Percentiles rank a stretch among this genome's conserved stretches.
These are phyloP conservation scores for Moesziomyces globuligerus DNA, from an alignment of 1,284 basidiomycete species.

Conservation along the genomic window DNA sequence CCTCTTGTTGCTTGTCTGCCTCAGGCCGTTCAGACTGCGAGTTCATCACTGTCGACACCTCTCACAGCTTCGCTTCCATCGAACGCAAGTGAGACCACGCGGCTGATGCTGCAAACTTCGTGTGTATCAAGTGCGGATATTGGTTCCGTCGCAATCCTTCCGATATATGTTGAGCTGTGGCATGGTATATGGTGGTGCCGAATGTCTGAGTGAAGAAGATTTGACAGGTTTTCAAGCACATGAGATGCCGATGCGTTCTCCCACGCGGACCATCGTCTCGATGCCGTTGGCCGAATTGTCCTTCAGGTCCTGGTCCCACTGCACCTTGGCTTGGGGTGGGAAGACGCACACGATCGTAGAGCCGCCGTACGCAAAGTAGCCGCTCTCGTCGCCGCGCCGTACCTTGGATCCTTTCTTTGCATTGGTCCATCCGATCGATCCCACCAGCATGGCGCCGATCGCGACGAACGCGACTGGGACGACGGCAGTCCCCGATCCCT, in stretches of 20 bases:
- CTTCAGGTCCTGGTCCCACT: constrained; percentile 92
- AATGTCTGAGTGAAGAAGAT: neutral
- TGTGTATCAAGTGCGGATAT: too few relatives aligned
- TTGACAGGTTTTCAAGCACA: constrained; percentile 5
- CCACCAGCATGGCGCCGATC: constrained; percentile 71
- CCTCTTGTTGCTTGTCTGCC: too few relatives aligned
- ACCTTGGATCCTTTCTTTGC: constrained; percentile 82
- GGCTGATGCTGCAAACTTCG: too few relatives aligned
- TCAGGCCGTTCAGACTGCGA: too few relatives aligned
- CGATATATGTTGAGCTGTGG: too few relatives aligned
- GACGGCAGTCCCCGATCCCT: constrained; percentile 10
- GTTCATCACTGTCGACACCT: too few relatives aligned
- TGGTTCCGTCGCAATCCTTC: too few relatives aligned
- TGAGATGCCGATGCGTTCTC: constrained; percentile 55
- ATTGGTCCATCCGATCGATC: constrained; percentile 77
- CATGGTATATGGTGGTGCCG: neutral
- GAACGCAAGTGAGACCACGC: too few relatives aligned
- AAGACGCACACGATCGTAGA: constrained; percentile 53
- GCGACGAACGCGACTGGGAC: constrained; percentile 55
- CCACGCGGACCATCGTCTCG: constrained; percentile 80
- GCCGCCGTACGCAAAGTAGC: constrained; percentile 70
- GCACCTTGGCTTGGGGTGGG: constrained; percentile 69
- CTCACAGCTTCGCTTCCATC: too few relatives aligned
- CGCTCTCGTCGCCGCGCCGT: constrained; percentile 85
- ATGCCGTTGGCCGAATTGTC: constrained; percentile 74